Evolutionary conservation across 2,329 filamentous ascomycete genomes (phyloP), one percentile per base, ranked within the genome.

Genomic region (Ilyonectria mors-panacis): DNA sequence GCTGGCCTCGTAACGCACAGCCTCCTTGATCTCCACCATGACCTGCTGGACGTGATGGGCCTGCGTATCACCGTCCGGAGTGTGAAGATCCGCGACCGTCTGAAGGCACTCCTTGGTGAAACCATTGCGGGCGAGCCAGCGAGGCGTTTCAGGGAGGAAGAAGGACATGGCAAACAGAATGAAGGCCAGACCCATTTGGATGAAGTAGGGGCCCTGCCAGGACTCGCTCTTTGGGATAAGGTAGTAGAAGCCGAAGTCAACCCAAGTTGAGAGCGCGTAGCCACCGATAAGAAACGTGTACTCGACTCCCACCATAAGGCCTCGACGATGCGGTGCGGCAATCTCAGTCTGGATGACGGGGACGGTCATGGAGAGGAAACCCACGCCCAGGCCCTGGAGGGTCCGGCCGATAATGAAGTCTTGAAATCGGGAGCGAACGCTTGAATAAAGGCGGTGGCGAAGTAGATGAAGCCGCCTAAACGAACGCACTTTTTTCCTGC

Each of bases 71-170:
- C 81, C 80, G 26, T 76, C 64, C 1, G 56, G 44, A 0, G 80
- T 75, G 61, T 83, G 81, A 2, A 83, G 70, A 62, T 82, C 81
- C 10, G 81, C 81, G n/a, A 83, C 73, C 0, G 80, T 82, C 39
- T 62, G 80, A 6, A 82, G 73, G 58, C 76, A 76, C 65, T 83
- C 81, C 19, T 68, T 23, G 6, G 42, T 59, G 44, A 70, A 70
- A 6, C 48, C 81, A 60, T 82, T 82, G 55, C 77, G 78, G 12
- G 81, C 81, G 6, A 84, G 73, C 81, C 82, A 83, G 45, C 80
- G 76, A 19, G 81, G 80, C 0, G 80, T 81, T 54, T 82, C 79
- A 2, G 81, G 81, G 17, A 70, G 67, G 55, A 68, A 56, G 30
- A 70, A 68, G 12, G 69, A 71, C 63, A 67, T 67, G 33, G 53